Conservation (phyloP, 2,329 filamentous ascomycete genomes). For the Chrysosporium queenslandicum region DNA sequence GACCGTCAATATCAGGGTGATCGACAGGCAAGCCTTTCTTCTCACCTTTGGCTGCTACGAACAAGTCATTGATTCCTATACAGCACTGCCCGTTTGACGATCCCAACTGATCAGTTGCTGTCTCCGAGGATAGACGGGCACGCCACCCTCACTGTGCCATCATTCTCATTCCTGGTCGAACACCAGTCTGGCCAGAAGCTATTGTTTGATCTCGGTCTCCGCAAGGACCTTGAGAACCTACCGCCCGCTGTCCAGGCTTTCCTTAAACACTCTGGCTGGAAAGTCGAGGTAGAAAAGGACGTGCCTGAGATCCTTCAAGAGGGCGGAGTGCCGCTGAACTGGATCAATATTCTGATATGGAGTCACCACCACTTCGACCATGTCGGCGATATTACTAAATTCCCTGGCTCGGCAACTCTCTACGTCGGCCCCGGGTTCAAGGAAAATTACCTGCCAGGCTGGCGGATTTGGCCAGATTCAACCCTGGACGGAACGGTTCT, state of each 20-base stretch:
- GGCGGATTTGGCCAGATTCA: constrained; percentile 33
- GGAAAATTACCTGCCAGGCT: constrained; percentile 39
- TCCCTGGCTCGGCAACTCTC: constrained; percentile 39
- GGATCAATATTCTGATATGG: constrained; percentile 16
- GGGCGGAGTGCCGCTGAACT: constrained; percentile 12
- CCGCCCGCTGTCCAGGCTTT: constrained; percentile 1
- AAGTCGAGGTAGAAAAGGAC: constrained; percentile 14
- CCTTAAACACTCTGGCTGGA: constrained; percentile 1
- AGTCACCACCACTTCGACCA: constrained; percentile 40
- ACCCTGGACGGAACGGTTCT: constrained; percentile 30
- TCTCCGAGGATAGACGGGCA: constrained; percentile 25
- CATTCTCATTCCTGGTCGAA: constrained; percentile 16
- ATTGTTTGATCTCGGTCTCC: constrained; percentile 14
- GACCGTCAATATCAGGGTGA: constrained; percentile 2
- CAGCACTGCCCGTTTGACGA: background rate
- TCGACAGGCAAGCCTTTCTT: constrained; percentile 2
- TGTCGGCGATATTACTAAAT: constrained; percentile 41
- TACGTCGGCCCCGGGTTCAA: constrained; percentile 47
- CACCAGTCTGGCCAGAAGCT: constrained; percentile 16
- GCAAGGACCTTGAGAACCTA: constrained; percentile 12
- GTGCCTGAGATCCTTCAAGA: constrained; percentile 17
- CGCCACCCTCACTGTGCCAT: constrained; percentile 11
- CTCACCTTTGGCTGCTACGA: too few species aligned
- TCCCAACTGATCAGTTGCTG: background rate
- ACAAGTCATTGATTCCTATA: too few species aligned